Conservation (phyloP, 2,329 filamentous ascomycete species). For the Colletotrichum agaves region DNA sequence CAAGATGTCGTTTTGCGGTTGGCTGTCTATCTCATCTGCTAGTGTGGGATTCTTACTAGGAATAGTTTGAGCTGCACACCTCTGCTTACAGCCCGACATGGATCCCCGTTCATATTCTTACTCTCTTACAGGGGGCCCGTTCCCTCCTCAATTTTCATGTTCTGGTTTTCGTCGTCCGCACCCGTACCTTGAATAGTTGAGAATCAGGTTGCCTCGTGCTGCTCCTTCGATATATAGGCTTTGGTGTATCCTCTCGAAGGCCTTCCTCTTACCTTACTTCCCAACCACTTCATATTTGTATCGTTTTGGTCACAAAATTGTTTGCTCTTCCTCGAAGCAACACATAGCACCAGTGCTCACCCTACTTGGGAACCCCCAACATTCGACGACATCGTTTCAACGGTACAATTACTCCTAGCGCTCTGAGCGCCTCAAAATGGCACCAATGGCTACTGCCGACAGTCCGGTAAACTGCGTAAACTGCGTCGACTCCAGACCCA, state of each 20-base stretch:
- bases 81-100: conserved; percentile 18
- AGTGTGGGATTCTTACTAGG: conserved; percentile 33
- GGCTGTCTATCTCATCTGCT: conserved; percentile 27
- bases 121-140: not conserved
- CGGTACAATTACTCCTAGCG: not conserved
- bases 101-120: conserved; percentile 19
- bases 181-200: conserved; percentile 4
- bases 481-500: conserved; percentile 5
- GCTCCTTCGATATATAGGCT: conserved; percentile 23
- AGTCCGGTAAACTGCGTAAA: conserved; percentile 16
- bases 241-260: not conserved
- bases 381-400: not conserved
- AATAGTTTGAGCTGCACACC: conserved; percentile 33
- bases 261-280: not conserved
- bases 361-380: not conserved
- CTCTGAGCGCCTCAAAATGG: conserved; percentile 15
- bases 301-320: not conserved
- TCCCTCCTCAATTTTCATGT: conserved; percentile 4
- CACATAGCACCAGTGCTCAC: not conserved
- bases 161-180: conserved; percentile 15
- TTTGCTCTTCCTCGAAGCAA: not conserved
- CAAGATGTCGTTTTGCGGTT: conserved; percentile 15
- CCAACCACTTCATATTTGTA: not conserved
- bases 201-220: not conserved
- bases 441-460: conserved; percentile 28